Conservation (phyloP, 768 basidiomycete species). For the Tricholoma matsutake region DNA sequence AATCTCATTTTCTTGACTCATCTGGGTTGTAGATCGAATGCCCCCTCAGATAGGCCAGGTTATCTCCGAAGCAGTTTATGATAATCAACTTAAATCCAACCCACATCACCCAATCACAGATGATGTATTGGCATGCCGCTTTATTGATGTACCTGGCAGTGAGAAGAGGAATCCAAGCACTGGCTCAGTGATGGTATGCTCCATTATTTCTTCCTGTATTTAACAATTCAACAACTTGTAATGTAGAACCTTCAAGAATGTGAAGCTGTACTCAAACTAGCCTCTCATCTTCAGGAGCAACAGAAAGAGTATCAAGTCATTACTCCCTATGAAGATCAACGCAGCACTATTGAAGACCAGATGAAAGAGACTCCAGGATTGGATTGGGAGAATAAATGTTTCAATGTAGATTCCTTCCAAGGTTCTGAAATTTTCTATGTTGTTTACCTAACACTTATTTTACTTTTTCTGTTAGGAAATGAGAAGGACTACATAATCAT, state of each 20-base stretch:
- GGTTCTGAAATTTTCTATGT: slow-evolving; percentile 37
- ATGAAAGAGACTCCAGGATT: slow-evolving; percentile 49
- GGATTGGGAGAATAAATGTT: slow-evolving; percentile 66
- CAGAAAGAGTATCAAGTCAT: slow-evolving; percentile 59
- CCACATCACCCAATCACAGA: slow-evolving; percentile 47
- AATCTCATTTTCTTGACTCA: slow-evolving; percentile 8
- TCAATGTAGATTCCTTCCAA: slow-evolving; percentile 87
- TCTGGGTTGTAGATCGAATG: slow-evolving; percentile 65
- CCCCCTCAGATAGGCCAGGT: slow-evolving; percentile 74
- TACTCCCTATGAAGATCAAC: slow-evolving; percentile 80
- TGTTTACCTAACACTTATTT: slow-evolving; percentile 4
- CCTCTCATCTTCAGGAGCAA: slow-evolving; percentile 50
- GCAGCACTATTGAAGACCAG: slow-evolving; percentile 50
- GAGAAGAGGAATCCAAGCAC: slow-evolving; percentile 26
- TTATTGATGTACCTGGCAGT: slow-evolving; percentile 53
- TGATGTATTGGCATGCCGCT: slow-evolving; percentile 49
- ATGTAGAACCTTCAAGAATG: slow-evolving; percentile 60
- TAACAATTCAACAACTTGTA: slow-evolving; percentile 1
- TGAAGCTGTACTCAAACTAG: slow-evolving; percentile 53
- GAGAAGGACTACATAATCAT: slow-evolving; percentile 79
- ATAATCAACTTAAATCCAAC: slow-evolving; percentile 53
- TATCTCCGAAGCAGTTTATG: slow-evolving; percentile 68
- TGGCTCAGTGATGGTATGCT: slow-evolving; percentile 35
- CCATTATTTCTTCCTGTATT: slow-evolving; percentile 3
- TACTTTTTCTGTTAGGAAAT: slow-evolving; percentile 52